Evolutionary conservation across 441 rosid species (phyloP), one percentile per base, ranked within the genome.

Genomic region (Dalechampia spathulata): DNA sequence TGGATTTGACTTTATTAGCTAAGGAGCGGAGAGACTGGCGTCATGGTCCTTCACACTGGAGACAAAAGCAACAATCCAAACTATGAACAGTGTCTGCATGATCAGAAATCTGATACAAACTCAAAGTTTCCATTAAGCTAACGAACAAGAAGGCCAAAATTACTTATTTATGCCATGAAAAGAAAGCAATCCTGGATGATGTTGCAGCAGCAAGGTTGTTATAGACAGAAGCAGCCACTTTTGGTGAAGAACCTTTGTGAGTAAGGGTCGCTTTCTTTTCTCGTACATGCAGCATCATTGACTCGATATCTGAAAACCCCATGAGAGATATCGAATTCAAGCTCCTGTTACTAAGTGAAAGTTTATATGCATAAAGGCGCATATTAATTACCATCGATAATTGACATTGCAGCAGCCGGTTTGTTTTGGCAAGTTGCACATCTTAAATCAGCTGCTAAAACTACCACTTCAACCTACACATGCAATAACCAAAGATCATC

Each of bases 181-280:
- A n/a, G n/a, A n/a, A n/a, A n/a, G n/a, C n/a, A n/a, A n/a, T n/a
- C n/a, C n/a, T n/a, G n/a, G n/a, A n/a, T n/a, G n/a, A n/a, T n/a
- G n/a, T n/a, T n/a, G 42, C 42, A 15, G 19, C 19, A 6, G 15
- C 34, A 3, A 30, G 34, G 8, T 30, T 30, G 11, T 44, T 44
- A 15, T 52, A 43, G 47, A 5, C 1, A 4, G 48, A 21, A 7
- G 10, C 6, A 25, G 22, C 37, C 28, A 7, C 19, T 57, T 57
- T 41, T 8, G 50, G 15, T 2, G 55, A 50, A 9, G 27, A 44
- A 27, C 45, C 13, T 57, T 64, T 61, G 16, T 34, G 19, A 48
- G 67, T 12, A 45, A 72, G n/a, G 9, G 28, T 49, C 36, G 68
- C 68, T 37, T 68, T 61, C 62, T 61, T 72, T 58, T 68, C 54